Percentiles rank a stretch among this genome's conserved stretches.
These are phyloP conservation scores for Colletotrichum sp. DNA, from an alignment of 2,329 filamentous ascomycete species.

Conservation along the genomic window DNA sequence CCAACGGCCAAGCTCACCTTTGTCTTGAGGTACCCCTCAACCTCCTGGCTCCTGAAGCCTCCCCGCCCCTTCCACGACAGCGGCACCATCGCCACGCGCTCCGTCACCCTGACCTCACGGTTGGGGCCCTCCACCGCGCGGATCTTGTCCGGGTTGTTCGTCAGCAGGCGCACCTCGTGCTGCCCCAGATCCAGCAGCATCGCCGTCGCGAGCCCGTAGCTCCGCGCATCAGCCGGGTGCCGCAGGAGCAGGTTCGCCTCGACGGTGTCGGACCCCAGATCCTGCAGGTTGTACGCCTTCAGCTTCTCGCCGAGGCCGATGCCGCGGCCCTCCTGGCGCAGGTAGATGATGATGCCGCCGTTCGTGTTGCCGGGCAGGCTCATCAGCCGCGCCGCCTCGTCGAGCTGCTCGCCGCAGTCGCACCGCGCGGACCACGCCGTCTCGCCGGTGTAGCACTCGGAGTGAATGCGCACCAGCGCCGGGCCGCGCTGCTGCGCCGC, in stretches of 20 bases:
- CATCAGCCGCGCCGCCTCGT: constrained; percentile 96
- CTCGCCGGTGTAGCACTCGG: constrained; percentile 98
- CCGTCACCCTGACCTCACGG: constrained; percentile 84
- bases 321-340: constrained; percentile 93
- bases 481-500: constrained; percentile 36
- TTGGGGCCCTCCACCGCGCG: constrained; percentile 91
- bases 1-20: constrained; percentile 68
- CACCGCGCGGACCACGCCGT: constrained; percentile 98
- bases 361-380: constrained; percentile 66
- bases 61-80: constrained; percentile 87
- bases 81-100: constrained; percentile 94
- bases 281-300: constrained; percentile 97
- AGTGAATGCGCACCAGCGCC: constrained; percentile 92
- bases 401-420: constrained; percentile 96
- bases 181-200: constrained; percentile 90
- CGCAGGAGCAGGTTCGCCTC: constrained; percentile 91
- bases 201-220: constrained; percentile 94
- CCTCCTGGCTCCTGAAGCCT: constrained; percentile 85
- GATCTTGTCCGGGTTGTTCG: constrained; percentile 98
- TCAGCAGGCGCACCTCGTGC: constrained; percentile 79
- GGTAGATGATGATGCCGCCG: constrained; percentile 88
- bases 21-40: constrained; percentile 92
- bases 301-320: constrained; percentile 95
- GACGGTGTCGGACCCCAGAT: constrained; percentile 95
- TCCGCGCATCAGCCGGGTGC: constrained; percentile 92